Percentiles rank a stretch among this genome's conserved stretches.
Conservation (phyloP, 1,284 basidiomycete genomes). For the Bothia castanella region DNA sequence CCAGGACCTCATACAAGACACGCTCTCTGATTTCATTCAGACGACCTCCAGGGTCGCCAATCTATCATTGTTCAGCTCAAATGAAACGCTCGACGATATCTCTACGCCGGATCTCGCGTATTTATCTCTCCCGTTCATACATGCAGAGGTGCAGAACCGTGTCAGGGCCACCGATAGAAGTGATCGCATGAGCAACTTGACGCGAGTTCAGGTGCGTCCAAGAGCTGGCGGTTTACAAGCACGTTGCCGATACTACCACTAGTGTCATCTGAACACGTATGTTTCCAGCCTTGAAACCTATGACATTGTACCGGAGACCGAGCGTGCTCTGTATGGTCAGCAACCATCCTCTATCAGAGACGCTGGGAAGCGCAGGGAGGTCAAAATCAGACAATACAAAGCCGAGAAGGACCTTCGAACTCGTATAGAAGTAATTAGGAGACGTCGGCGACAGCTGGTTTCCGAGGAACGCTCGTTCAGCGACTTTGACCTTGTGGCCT, state of each 20-base stretch:
- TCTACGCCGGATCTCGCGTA: conserved; percentile 78
- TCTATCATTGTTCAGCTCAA: conserved; percentile 80
- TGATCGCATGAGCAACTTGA: conserved; percentile 57
- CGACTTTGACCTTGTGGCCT: conserved; percentile 59
- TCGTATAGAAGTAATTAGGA: conserved; percentile 59
- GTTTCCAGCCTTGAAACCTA: conserved; percentile 62
- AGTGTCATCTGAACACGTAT: conserved; percentile 62
- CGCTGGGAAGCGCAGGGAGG: conserved; percentile 67
- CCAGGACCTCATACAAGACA: conserved; percentile 57
- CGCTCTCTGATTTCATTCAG: conserved; percentile 50
- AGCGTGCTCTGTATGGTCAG: conserved; percentile 52
- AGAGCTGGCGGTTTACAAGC: conserved; percentile 8
- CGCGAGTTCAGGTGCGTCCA: conserved; percentile 56
- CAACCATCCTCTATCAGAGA: conserved; percentile 52
- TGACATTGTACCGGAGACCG: conserved; percentile 60
- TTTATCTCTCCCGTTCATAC: conserved; percentile 71
- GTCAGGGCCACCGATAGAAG: conserved; percentile 55
- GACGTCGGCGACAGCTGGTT: conserved; percentile 44
- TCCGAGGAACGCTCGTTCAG: conserved; percentile 37
- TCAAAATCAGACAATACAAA: conserved; percentile 86
- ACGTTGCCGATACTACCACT: conserved; percentile 21
- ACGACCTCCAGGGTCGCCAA: conserved; percentile 49
- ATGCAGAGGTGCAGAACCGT: conserved; percentile 70
- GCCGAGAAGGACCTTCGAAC: conserved; percentile 75
- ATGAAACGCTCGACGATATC: conserved; percentile 84